Evolutionary conservation across 1,139 yeast species (phyloP), one percentile per base, ranked within the genome.

Genomic region (Kodamaea derodonti): DNA sequence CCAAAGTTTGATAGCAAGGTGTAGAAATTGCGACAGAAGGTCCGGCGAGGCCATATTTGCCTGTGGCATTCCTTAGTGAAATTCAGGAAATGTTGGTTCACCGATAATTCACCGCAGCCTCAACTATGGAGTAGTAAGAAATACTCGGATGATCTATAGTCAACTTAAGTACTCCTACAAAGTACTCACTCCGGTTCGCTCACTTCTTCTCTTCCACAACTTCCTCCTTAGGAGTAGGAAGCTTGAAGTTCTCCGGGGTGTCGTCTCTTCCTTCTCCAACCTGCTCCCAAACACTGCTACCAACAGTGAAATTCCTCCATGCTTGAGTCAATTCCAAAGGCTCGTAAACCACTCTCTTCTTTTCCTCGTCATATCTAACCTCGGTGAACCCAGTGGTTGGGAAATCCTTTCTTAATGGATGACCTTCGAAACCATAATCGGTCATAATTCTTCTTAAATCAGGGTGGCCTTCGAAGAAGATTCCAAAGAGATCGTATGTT

Each of bases 351-450:
- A 86, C 81, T 57, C 95, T 77, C 72, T 85, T 81, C 75, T 86
- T 86, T 62, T 86, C 95, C 58, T 85, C 90, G 59, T 86, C 95
- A 61, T 85, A 86, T 58, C 92, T 76, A 30, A 86, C 87, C 65
- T 86, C 95, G 34, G 94, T 84, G 64, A 84, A 86, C 42, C 95
- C 95, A 31, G 95, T 84, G 31, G 92, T 79, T 49, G 95, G 95
- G 84, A 86, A 86, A 62, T 86, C 95, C 62, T 86, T 86, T 62
- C 95, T 78, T 58, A 86, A 73, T 12, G 95, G 95, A 57, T 86
- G 94, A 36, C 95, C 95, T 61, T 84, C 95, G 52, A 86, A 86
- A 24, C 95, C 95, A 60, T 86, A 86, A 64, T 86, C 95, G 35
- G 95, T 86, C 80, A 86, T 75, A 57, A 86, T 84, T 65, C 95